Evolutionary conservation across 352 stramenopile species (phyloP).

Genomic region (Phytophthora brassicae): DNA sequence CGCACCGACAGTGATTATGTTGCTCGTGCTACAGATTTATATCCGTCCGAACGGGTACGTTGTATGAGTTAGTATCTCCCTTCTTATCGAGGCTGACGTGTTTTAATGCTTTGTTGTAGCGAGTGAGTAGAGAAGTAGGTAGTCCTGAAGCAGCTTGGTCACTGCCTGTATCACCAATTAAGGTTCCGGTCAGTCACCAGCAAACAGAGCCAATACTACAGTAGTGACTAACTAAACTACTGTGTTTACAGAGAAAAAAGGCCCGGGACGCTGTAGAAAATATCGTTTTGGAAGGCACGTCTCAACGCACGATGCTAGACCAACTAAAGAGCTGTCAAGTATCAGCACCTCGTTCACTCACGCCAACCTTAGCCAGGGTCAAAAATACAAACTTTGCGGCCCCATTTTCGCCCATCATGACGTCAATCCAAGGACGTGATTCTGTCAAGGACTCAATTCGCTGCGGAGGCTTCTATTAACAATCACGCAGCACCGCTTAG

Average conservation of each 20-base stretch:
- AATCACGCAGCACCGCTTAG: slow-evolving; percentile 1
- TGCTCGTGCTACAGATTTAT: slow-evolving; percentile 36
- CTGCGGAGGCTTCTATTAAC: slow-evolving; percentile 36
- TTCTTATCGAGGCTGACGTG: not conserved
- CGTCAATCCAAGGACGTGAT: slow-evolving; percentile 5
- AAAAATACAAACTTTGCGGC: not conserved
- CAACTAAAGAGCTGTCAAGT: slow-evolving; percentile 53
- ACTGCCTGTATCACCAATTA: slow-evolving; percentile 56
- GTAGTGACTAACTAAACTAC: no score
- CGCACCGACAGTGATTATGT: slow-evolving; percentile 23
- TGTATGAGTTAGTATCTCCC: not conserved
- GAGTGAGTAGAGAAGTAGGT: not conserved
- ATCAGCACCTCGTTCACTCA: slow-evolving; percentile 9
- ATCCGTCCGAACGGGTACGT: slow-evolving; percentile 46
- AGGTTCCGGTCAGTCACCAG: slow-evolving; percentile 29
- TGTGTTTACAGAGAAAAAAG: slow-evolving; percentile 1
- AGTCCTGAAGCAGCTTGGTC: slow-evolving; percentile 23
- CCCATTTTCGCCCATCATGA: slow-evolving; percentile 18
- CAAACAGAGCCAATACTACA: no score
- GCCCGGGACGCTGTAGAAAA: slow-evolving; percentile 35
- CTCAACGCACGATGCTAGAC: slow-evolving; percentile 49
- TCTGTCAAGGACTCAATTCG: slow-evolving; percentile 27
- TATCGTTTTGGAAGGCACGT: slow-evolving; percentile 49
- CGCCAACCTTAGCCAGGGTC: not conserved
- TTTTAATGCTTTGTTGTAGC: slow-evolving; percentile 1